Evolutionary conservation across 768 basidiomycete genomes (phyloP).

Genomic region (Boletus tylopilopsis): DNA sequence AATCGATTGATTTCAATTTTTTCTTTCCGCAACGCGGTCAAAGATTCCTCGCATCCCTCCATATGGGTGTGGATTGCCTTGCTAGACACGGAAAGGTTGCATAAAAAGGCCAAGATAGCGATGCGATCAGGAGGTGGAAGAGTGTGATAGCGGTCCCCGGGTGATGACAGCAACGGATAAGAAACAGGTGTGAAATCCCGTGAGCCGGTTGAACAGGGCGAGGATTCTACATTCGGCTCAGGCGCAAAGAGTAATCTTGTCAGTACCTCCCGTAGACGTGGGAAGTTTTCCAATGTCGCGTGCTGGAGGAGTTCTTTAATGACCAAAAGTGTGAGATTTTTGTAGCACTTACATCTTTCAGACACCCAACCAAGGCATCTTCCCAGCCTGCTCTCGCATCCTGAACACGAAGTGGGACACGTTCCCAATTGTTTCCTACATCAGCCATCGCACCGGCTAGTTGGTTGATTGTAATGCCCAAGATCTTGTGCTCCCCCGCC

Average conservation of each 20-base stretch:
- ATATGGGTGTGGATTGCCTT: slow-evolving; percentile 85
- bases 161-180: slow-evolving; percentile 44
- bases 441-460: slow-evolving; percentile 70
- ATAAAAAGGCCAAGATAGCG: slow-evolving; percentile 82
- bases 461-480: slow-evolving; percentile 60
- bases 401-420: slow-evolving; percentile 62
- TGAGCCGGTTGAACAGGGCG: slow-evolving; percentile 44
- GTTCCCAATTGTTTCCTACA: slow-evolving; percentile 84
- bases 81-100: slow-evolving; percentile 85
- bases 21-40: slow-evolving; percentile 92
- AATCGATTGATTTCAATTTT: slow-evolving; percentile 92
- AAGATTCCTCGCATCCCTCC: slow-evolving; percentile 83
- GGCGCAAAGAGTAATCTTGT: slow-evolving; percentile 72
- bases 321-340: neutral
- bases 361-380: slow-evolving; percentile 80
- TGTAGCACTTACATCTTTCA: slow-evolving; percentile 76
- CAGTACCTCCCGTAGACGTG: slow-evolving; percentile 65
- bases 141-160: slow-evolving; percentile 66
- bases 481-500: slow-evolving; percentile 40
- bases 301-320: slow-evolving; percentile 45
- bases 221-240: slow-evolving; percentile 40
- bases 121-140: slow-evolving; percentile 79
- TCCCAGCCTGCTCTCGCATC: slow-evolving; percentile 90
- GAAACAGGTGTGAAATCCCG: slow-evolving; percentile 45
- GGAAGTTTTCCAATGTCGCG: slow-evolving; percentile 68